phyloP scores from a whole-genome alignment of 805 yeast species.

The Metschnikowia matae region DNA sequence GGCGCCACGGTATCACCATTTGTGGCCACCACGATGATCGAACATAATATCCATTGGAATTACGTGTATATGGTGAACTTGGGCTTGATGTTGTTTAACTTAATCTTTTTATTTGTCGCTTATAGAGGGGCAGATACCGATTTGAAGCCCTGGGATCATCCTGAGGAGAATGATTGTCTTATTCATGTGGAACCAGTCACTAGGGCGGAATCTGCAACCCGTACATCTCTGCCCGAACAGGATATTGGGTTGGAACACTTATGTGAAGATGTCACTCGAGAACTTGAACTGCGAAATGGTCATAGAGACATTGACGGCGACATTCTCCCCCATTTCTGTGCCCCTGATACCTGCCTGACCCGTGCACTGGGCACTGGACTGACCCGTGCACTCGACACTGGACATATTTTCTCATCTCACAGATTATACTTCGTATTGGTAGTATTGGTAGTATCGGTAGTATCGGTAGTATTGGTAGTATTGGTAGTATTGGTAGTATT shows the following conservation, averaged over 20 bases:
- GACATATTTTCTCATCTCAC: too few species aligned
- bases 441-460: too few species aligned
- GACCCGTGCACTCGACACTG: neutral
- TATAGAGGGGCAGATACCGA: constrained; percentile 18
- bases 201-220: neutral
- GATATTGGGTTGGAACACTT: constrained; percentile 9
- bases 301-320: neutral
- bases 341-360: neutral
- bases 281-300: neutral
- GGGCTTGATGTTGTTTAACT: constrained; percentile 14
- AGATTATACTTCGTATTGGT: too few species aligned
- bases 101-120: constrained; percentile 8
- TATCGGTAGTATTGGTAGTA: too few species aligned
- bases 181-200: neutral
- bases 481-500: too few species aligned
- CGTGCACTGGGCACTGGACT: too few species aligned
- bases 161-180: constrained; percentile 9
- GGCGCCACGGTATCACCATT: constrained; percentile 24
- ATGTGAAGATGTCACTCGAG: neutral
- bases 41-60: constrained; percentile 18
- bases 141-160: constrained; percentile 15
- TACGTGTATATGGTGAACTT: constrained; percentile 18
- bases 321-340: neutral
- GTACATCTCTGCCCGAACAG: constrained; percentile 4
- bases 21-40: constrained; percentile 19